Evolutionary conservation across 441 rosid genomes (phyloP).

Genomic region (Erodium moschatum): DNA sequence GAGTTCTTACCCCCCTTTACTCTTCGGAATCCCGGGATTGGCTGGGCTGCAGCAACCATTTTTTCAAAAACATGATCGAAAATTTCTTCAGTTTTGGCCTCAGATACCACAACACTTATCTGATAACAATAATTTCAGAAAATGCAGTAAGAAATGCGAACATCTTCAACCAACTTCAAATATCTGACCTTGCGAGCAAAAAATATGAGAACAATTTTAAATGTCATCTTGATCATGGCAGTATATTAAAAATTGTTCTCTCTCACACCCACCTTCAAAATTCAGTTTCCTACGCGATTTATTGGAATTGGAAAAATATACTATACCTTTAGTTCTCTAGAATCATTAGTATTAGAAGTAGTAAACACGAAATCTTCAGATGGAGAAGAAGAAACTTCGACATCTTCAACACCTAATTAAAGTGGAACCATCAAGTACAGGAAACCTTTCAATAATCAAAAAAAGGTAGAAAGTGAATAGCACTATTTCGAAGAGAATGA

Average conservation of each 20-base stretch:
- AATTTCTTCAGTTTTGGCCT: slow-evolving; percentile 50
- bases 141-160: neutral
- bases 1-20: slow-evolving; percentile 65
- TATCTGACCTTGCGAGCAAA: neutral
- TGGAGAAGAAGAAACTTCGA: slow-evolving; percentile 33
- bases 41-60: slow-evolving; percentile 95
- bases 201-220: neutral
- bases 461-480: slow-evolving; percentile 11
- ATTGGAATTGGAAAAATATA: slow-evolving; percentile 9
- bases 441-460: slow-evolving; percentile 5
- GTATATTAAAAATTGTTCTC: neutral
- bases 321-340: slow-evolving; percentile 38
- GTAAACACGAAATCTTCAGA: slow-evolving; percentile 41
- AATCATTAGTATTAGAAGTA: slow-evolving; percentile 18
- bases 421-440: slow-evolving; percentile 7
- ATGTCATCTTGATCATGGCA: neutral
- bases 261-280: neutral
- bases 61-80: slow-evolving; percentile 53
- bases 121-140: slow-evolving; percentile 23
- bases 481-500: slow-evolving; percentile 6
- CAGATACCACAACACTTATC: slow-evolving; percentile 57
- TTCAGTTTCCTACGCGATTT: slow-evolving; percentile 1
- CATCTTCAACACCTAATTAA: slow-evolving; percentile 36
- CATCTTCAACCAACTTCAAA: neutral
- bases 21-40: slow-evolving; percentile 92